Percentiles rank a stretch among this genome's conserved stretches.
These are phyloP conservation scores for Globisporangium middletonii DNA, from an alignment of 352 stramenopile species.

Conservation along the genomic window DNA sequence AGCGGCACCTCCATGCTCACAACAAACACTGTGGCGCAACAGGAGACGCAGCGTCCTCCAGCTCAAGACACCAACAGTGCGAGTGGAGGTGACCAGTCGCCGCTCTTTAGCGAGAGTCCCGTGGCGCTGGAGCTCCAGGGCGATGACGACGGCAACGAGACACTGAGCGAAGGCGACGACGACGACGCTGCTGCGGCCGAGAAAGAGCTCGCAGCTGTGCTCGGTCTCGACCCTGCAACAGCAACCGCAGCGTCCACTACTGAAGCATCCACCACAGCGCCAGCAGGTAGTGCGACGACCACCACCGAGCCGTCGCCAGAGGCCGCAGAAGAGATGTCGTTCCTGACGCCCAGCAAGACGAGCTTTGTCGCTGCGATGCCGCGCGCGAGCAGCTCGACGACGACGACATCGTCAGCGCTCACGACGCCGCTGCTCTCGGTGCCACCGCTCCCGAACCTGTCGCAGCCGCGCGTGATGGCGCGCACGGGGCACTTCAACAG, in stretches of 20 bases:
- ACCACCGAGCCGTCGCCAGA: background rate
- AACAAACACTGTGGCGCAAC: background rate
- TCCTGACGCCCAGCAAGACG: constrained; percentile 38
- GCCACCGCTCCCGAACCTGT: background rate
- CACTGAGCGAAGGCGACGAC: background rate
- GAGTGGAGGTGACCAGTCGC: background rate
- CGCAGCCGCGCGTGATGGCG: background rate
- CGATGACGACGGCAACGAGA: background rate
- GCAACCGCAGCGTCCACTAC: background rate
- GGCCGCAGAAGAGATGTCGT: constrained; percentile 25
- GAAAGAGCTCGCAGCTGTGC: background rate
- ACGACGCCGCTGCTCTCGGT: background rate
- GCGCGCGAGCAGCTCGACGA: background rate
- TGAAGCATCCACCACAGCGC: background rate
- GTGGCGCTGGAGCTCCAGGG: no score
- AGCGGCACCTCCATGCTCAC: background rate
- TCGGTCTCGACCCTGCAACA: background rate
- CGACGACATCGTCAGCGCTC: background rate
- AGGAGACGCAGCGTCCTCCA: background rate
- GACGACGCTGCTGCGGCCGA: background rate
- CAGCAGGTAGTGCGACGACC: background rate
- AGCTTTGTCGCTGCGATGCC: constrained; percentile 21
- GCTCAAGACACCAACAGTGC: background rate
- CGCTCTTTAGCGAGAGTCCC: no score
- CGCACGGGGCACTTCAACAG: background rate